Evolutionary conservation across 2,329 filamentous ascomycete species (phyloP), one percentile per base, ranked within the genome.

Genomic region (Fusarium denticulatum): DNA sequence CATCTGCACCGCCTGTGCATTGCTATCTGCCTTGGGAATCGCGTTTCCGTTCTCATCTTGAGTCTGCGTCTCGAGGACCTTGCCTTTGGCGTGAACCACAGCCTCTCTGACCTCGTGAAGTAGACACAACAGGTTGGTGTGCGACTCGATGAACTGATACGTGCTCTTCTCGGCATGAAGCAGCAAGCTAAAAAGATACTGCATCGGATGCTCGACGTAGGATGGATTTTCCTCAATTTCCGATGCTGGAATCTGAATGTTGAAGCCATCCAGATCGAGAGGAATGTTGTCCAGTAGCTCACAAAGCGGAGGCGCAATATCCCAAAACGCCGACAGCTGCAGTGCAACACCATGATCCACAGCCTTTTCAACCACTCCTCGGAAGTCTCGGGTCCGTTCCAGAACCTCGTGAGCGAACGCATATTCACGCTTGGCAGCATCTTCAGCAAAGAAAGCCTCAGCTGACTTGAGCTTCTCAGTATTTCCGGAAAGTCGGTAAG

Each of bases 241-340:
- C 24, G 90, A 86, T 0, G 88, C 80, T 0, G 96, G 95, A 50
- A 98, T 95, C 76, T 93, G 89, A 53, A 97, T 88, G 28, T 90
- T 86, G 82, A 97, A 95, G 11, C 82, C 83, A 14, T 82, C 81
- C 16, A 90, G 82, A 47, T 87, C 83, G 3, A 83, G 80, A 0
- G 95, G 95, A 28, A 98, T 91, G 77, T 93, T 93, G 67, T 97
- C 93, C 16, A 97, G 88, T 52, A 98, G 86, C 22, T 91, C 88
- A 32, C 92, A 87, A 1, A 99, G 87, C 7, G 92, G 91, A 6
- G 96, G 96, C 4, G 95, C 96, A 77, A 98, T 97, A 79, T 99
- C 96, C 96, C 96, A 99, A 81, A 98, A 99, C 0, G 96, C 95
- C 15, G 93, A 95, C 6, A 98, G 88, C 82, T 98, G 96, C 62